Percentiles rank a stretch among this genome's conserved stretches.
Conservation (phyloP, 306 rosid genomes). For the Rosa multiflora region DNA sequence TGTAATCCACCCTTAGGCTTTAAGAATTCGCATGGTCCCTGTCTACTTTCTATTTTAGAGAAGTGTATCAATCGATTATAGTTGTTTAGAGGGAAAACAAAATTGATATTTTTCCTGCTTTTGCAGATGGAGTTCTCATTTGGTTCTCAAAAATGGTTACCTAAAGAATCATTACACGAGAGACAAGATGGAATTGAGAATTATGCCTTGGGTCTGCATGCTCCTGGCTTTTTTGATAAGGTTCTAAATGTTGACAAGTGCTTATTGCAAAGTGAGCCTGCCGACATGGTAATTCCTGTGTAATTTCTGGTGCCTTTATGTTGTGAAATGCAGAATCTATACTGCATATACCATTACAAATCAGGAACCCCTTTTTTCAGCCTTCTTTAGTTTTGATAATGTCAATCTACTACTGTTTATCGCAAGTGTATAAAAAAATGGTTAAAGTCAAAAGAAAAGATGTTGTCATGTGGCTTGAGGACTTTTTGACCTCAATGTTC, state of each 20-base stretch:
- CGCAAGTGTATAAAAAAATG: background rate
- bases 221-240: constrained; percentile 74
- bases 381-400: background rate
- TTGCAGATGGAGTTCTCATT: constrained; percentile 96
- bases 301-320: background rate
- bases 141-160: constrained; percentile 75
- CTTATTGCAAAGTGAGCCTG: constrained; percentile 74
- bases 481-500: background rate
- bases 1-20: background rate
- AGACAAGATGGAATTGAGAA: constrained; percentile 38
- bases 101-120: constrained; percentile 30
- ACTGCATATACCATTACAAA: background rate
- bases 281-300: constrained; percentile 60
- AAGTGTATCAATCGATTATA: background rate
- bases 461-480: background rate
- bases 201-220: constrained; percentile 65
- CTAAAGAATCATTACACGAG: constrained; percentile 53
- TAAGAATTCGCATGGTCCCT: background rate
- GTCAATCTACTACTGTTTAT: background rate
- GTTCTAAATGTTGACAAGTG: constrained; percentile 71
- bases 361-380: background rate
- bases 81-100: background rate
- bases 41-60: no score
- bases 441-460: background rate
- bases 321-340: background rate